Evolutionary conservation across 2,329 filamentous ascomycete genomes (phyloP).

Genomic region (Curvularia hawaiiensis): DNA sequence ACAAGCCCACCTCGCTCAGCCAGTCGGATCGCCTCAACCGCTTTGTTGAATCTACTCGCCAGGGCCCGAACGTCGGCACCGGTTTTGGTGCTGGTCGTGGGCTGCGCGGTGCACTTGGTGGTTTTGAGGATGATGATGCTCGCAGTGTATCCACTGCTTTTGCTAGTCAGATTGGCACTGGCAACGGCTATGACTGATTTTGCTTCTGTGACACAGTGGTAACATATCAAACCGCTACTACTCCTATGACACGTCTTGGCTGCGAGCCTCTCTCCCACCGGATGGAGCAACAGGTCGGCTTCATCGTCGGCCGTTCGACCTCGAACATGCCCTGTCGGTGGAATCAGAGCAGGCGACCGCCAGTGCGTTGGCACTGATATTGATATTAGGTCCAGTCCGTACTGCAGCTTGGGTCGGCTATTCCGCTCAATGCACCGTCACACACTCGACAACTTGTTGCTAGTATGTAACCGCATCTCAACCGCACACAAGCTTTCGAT

Average conservation of each 20-base stretch:
- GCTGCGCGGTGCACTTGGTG: slow-evolving; percentile 48
- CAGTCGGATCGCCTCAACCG: slow-evolving; percentile 92
- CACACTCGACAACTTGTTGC: background rate
- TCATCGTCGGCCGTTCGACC: background rate
- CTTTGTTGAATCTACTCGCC: slow-evolving; percentile 86
- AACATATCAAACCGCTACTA: slow-evolving; percentile 3
- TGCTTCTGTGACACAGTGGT: slow-evolving; percentile 6
- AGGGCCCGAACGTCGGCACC: slow-evolving; percentile 54
- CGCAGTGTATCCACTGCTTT: slow-evolving; percentile 97
- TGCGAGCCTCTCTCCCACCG: slow-evolving; percentile 13
- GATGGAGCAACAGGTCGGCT: slow-evolving; percentile 8
- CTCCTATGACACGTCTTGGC: slow-evolving; percentile 15
- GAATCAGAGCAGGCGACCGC: slow-evolving; percentile 9
- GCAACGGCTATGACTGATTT: slow-evolving; percentile 62
- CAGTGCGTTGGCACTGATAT: slow-evolving; percentile 18
- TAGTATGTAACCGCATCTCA: background rate
- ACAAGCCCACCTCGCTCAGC: slow-evolving; percentile 74
- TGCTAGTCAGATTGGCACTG: slow-evolving; percentile 89
- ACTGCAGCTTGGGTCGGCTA: slow-evolving; percentile 5
- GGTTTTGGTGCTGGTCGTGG: slow-evolving; percentile 52
- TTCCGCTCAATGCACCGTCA: background rate
- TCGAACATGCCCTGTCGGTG: slow-evolving; percentile 6
- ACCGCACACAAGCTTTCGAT: background rate
- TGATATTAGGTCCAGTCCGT: slow-evolving; percentile 10
- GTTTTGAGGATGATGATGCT: slow-evolving; percentile 82